Evolutionary conservation across 352 stramenopile species (phyloP).

Genomic region (Pythium utonaiense): DNA sequence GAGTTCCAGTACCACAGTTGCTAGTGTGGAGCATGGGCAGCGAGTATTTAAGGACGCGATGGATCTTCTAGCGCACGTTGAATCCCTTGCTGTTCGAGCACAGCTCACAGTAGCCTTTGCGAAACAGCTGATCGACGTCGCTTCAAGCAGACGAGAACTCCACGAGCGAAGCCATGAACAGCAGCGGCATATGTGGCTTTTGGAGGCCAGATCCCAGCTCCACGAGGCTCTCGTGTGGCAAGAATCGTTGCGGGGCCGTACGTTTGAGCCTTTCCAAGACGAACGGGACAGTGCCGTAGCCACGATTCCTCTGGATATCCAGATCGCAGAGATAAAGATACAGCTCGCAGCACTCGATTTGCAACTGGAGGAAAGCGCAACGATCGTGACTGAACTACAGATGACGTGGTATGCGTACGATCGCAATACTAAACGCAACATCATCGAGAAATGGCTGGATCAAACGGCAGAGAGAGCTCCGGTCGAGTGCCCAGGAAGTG

Average conservation of each 20-base stretch:
- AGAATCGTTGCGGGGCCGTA: conserved; percentile 1
- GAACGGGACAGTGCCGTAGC: not conserved
- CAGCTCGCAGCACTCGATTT: conserved; percentile 37
- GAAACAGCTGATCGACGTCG: not conserved
- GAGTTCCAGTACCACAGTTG: not conserved
- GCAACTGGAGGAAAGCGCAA: conserved; percentile 24
- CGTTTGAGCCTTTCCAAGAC: not conserved
- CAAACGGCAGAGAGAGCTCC: conserved; percentile 30
- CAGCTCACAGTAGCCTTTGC: conserved; percentile 2
- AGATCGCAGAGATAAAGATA: conserved; percentile 37
- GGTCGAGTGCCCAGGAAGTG: conserved; percentile 7
- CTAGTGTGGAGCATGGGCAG: conserved; percentile 1
- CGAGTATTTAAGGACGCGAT: conserved; percentile 11
- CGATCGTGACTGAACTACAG: conserved; percentile 36
- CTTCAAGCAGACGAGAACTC: not conserved
- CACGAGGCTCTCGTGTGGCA: conserved; percentile 4
- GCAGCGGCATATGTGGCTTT: not conserved
- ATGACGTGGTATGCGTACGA: conserved; percentile 72
- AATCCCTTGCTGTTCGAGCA: not conserved
- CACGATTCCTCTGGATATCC: conserved; percentile 20
- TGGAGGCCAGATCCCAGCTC: conserved; percentile 3
- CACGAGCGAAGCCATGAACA: not conserved
- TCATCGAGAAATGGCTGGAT: conserved; percentile 74
- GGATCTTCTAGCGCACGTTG: conserved; percentile 5
- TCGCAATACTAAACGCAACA: conserved; percentile 33